Base-by-base conservation (phyloP, 2,329 filamentous ascomycete species). In the Xylaria sp. region DNA sequence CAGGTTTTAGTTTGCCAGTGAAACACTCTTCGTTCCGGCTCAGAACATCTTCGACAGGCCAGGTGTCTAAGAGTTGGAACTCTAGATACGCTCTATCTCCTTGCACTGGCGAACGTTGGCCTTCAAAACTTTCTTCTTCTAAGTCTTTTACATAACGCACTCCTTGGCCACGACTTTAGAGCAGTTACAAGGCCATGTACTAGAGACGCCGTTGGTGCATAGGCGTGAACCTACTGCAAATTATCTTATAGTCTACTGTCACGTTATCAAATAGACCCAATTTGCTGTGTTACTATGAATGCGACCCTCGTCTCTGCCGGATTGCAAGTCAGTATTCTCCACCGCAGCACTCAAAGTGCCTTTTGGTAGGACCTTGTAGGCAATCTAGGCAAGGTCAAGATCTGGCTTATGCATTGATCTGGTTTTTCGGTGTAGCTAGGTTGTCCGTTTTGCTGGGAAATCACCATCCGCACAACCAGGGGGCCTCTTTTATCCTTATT, bases 291-390 rank as follows among this genome's bases (percentile, higher is more conserved):
- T 62, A 17, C n/a, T 57, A n/a, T n/a, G 55, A 28, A 64, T 64
- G 57, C 51, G 33, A 63, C 57, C 45, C 45, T 62, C 45, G 49
- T 62, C 42, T 57, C 31, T 54, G 52, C 59, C 54, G 54, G 57
- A 57, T 57, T 63, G 61, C 66, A 64, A 66, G 66, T 65, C 64
- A 68, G 64, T 56, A 21, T 53, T 56, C 64, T 59, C 60, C 66
- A 67, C 66, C 46, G 14, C 64, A 61, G 58, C 49, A 42, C 53
- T 52, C 37, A 47, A 53, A 49, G 28, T 55, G 35, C 11, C 25
- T 25, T 55, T 54, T 43, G 43, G 53, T 54, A 40, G 57, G 40
- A 45, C 52, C 33, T 35, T 58, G 42, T 57, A 65, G 50, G 23
- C 37, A 53, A 66, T 60, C 57, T 47, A 61, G 54, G 50, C 43